phyloP scores from a whole-genome alignment of 805 yeast species.

The Saccharomycopsis microspora region DNA sequence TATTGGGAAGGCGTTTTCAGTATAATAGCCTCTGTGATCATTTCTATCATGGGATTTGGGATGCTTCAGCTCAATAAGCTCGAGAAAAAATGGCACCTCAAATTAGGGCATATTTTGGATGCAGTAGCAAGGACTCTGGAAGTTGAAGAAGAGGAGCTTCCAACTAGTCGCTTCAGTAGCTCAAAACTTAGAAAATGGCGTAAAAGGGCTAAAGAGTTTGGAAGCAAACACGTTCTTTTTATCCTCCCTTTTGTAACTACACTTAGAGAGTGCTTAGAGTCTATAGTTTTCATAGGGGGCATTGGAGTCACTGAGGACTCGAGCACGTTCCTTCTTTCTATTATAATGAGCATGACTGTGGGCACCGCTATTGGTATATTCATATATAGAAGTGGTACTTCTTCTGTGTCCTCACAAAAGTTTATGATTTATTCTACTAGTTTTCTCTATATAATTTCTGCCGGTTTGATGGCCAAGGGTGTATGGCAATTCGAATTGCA shows the following conservation, averaged over 20 bases:
- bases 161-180: background rate
- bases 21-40: slow-evolving; percentile 63
- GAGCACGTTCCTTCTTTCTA: slow-evolving; percentile 53
- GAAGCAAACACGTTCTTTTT: slow-evolving; percentile 58
- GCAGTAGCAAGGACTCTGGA: background rate
- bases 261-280: slow-evolving; percentile 82
- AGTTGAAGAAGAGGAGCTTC: background rate
- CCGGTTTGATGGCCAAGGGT: slow-evolving; percentile 78
- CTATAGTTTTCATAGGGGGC: slow-evolving; percentile 86
- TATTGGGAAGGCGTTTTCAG: slow-evolving; percentile 84
- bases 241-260: slow-evolving; percentile 79
- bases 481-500: slow-evolving; percentile 87
- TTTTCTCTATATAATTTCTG: slow-evolving; percentile 72
- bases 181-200: slow-evolving; percentile 6
- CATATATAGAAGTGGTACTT: slow-evolving; percentile 67
- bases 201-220: slow-evolving; percentile 24
- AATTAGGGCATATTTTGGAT: slow-evolving; percentile 32
- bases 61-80: slow-evolving; percentile 70
- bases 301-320: slow-evolving; percentile 66
- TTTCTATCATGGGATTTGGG: slow-evolving; percentile 80
- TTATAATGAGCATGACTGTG: slow-evolving; percentile 40
- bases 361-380: slow-evolving; percentile 57
- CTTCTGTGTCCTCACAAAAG: slow-evolving; percentile 56
- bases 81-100: slow-evolving; percentile 71
- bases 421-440: slow-evolving; percentile 70